These are phyloP conservation scores for Talaromyces liani DNA, from an alignment of 495 filamentous ascomycete genomes.

Conservation along the genomic window DNA sequence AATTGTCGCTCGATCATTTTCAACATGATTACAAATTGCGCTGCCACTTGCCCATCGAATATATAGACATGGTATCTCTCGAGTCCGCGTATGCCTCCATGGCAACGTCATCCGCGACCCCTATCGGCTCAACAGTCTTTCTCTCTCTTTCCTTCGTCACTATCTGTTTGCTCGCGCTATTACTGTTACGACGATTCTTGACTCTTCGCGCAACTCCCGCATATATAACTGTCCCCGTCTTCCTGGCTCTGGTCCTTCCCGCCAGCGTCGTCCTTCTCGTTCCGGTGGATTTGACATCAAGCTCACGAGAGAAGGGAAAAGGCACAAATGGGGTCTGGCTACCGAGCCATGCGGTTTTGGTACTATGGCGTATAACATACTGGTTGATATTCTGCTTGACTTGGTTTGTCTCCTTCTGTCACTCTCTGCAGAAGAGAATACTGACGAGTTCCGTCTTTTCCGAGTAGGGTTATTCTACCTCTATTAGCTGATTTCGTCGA, in stretches of 20 bases:
- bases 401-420: conserved; percentile 49
- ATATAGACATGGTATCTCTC: conserved; percentile 3
- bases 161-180: conserved; percentile 67
- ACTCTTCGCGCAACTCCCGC: conserved; percentile 85
- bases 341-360: conserved; percentile 60
- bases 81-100: conserved; percentile 11
- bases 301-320: conserved; percentile 55
- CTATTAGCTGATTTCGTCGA: conserved; percentile 89
- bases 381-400: conserved; percentile 95
- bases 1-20: background rate
- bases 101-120: conserved; percentile 26
- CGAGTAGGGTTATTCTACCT: conserved; percentile 75
- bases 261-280: conserved; percentile 91
- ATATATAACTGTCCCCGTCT: conserved; percentile 85
- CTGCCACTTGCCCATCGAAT: background rate
- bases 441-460: background rate
- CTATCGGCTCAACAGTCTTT: conserved; percentile 66
- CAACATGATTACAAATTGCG: background rate
- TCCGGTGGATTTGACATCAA: conserved; percentile 91
- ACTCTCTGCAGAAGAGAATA: background rate
- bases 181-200: conserved; percentile 81
- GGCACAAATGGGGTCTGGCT: conserved; percentile 60
- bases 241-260: conserved; percentile 86
- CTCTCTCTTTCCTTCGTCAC: conserved; percentile 59
- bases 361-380: conserved; percentile 89